Evolutionary conservation across 2,329 filamentous ascomycete species (phyloP).

Genomic region (Beauveria brongniartii): DNA sequence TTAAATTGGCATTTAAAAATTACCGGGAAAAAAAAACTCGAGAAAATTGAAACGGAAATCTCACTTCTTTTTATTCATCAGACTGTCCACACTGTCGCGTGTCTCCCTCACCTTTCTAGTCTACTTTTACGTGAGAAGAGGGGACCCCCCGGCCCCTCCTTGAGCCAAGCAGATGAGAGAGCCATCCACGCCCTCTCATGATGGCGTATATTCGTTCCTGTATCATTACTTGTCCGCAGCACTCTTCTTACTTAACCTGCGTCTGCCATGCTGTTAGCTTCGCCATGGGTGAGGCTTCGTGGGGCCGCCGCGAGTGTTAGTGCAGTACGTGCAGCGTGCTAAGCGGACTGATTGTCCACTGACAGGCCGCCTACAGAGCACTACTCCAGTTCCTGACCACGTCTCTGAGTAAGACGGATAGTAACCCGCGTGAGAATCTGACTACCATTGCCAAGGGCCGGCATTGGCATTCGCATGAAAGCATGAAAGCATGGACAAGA

Average conservation of each 20-base stretch:
- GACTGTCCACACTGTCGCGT: not conserved
- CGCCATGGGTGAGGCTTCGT: not conserved
- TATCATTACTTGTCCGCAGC: not conserved
- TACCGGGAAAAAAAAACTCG: not conserved
- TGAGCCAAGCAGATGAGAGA: slow-evolving; percentile 3
- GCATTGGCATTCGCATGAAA: not conserved
- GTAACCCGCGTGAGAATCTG: slow-evolving; percentile 11
- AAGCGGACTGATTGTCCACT: not conserved
- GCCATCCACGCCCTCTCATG: not conserved
- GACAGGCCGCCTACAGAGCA: not conserved
- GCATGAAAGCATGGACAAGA: too few species aligned
- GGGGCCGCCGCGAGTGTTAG: not conserved
- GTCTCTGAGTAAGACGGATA: slow-evolving; percentile 10
- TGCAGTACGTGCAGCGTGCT: not conserved
- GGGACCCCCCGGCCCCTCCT: not conserved
- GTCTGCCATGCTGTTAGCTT: slow-evolving; percentile 2
- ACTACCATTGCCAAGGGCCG: not conserved
- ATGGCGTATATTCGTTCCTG: not conserved
- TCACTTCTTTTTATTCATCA: not conserved
- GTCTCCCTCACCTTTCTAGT: slow-evolving; percentile 1
- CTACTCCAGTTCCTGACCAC: not conserved
- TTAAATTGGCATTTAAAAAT: not conserved
- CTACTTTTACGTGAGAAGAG: slow-evolving; percentile 10
- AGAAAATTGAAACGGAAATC: not conserved
- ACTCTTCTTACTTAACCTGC: not conserved